Base-by-base conservation (phyloP, 2,329 filamentous ascomycete genomes). In the Cladobotryum protrusum region DNA sequence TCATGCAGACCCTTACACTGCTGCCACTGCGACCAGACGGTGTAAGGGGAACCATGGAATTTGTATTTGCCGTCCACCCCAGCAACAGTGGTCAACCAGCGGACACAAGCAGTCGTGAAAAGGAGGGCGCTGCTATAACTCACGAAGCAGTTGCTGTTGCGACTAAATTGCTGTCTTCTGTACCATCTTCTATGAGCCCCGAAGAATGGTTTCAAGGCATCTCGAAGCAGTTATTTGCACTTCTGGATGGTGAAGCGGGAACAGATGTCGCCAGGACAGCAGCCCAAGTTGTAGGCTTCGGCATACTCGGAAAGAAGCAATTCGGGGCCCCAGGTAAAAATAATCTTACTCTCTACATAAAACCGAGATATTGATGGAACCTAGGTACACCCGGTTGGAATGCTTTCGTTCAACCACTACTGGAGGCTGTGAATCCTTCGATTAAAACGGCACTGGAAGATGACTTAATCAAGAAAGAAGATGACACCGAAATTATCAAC, bases 61-160 rank as follows among this genome's bases (percentile, higher is more conserved):
- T 88, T 59, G 73, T 89, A 34, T 85, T 87, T 50, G 77, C 83
- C 1, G 81, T 86, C 6, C 84, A 87, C 53, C 79, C 84, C 0
- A 74, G 77, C 53, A 73, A 70, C 55, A 66, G 68, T 6, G 63
- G 70, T 50, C 64, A 66, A 56, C 47, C 62, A 1, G 65, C 70
- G 6, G 72, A 75, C 48, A 67, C 68, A 1, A 64, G 68, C 2
- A 59, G 61, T 4, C 70, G 75, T 1, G 77, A 79, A 56, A 81
- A 78, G 47, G 70, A 75, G 61, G 81, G 82, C 1, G 77, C 82
- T 4, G 78, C 77, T 39, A 84, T 89, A 49, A 85, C 85, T 0
- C 77, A 85, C 32, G 84, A 89, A 60, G 83, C 83, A 1, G 69
- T 88, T 34, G 77, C 77, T 24, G 76, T 86, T 59, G 82, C 81